Conservation (phyloP, 345 rosid species). For the Dovyalis caffra region DNA sequence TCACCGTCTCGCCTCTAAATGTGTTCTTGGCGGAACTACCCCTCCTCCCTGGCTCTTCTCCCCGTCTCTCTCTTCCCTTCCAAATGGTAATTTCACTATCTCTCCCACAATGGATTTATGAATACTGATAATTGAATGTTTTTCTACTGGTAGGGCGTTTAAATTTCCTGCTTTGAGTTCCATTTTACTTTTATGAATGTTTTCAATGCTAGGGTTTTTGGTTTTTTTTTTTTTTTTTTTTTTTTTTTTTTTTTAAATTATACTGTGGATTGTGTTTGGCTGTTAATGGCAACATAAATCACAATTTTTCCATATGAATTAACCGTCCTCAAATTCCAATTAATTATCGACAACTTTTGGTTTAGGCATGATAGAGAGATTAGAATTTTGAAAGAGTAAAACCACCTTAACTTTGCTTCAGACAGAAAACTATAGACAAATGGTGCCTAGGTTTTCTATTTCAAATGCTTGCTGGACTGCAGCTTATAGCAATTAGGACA, state of each 20-base stretch:
- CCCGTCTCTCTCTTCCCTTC: conserved; percentile 23
- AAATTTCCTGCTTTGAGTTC: no score
- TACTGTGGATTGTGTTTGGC: no score
- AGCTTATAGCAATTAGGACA: no score
- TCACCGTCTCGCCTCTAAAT: conserved; percentile 64
- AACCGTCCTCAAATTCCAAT: no score
- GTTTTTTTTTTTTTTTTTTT: no score
- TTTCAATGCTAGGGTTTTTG: not conserved
- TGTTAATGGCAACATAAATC: no score
- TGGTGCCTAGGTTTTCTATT: not conserved
- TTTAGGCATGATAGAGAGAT: not conserved
- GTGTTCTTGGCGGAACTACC: conserved; percentile 58
- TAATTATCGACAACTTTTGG: not conserved
- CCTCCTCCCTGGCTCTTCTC: conserved; percentile 78
- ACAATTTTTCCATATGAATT: no score
- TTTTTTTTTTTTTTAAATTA: no score
- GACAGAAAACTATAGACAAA: not conserved
- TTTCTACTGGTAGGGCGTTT: no score
- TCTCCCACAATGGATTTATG: not conserved
- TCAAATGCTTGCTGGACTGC: no score
- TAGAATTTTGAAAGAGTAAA: not conserved
- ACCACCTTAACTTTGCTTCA: not conserved
- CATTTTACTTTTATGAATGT: no score
- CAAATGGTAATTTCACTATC: conserved; percentile 38
- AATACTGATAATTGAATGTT: no score